A percentile compares a stretch with the other conserved stretches of the same genome.
Conservation (phyloP, 1,284 basidiomycete species). For the Malassezia equina region DNA sequence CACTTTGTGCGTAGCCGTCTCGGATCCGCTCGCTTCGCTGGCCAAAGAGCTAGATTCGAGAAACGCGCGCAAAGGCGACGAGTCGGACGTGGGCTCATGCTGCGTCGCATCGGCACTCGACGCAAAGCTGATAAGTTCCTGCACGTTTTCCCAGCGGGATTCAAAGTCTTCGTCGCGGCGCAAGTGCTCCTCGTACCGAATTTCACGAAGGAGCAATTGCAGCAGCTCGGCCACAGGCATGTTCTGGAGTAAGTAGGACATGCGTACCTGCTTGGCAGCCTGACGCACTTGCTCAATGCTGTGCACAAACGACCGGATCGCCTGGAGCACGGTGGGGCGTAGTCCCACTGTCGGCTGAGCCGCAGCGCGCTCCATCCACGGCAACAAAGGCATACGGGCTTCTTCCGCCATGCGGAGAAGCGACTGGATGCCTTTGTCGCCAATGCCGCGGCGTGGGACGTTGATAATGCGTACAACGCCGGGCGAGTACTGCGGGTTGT, state of each 20-base stretch:
- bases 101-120: not conserved
- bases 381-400: conserved; percentile 56
- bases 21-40: conserved; percentile 59
- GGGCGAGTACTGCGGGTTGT: conserved; percentile 62
- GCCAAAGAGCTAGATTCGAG: conserved; percentile 74
- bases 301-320: conserved; percentile 57
- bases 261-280: conserved; percentile 53
- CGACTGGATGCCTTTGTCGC: conserved; percentile 67
- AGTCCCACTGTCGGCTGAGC: not conserved
- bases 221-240: conserved; percentile 61
- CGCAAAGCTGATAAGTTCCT: conserved; percentile 58
- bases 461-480: conserved; percentile 72
- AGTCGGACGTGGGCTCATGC: not conserved
- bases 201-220: conserved; percentile 55
- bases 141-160: conserved; percentile 72
- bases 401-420: conserved; percentile 56
- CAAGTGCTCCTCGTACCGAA: conserved; percentile 63
- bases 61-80: conserved; percentile 61
- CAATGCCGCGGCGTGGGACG: conserved; percentile 64
- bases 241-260: conserved; percentile 38
- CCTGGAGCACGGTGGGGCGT: conserved; percentile 36
- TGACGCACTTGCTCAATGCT: conserved; percentile 56
- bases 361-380: conserved; percentile 49
- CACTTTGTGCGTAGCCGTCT: conserved; percentile 51
- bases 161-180: conserved; percentile 62